Base-by-base conservation (phyloP, 148 eudicot genomes). In the Rhododendron ferrugineum region DNA sequence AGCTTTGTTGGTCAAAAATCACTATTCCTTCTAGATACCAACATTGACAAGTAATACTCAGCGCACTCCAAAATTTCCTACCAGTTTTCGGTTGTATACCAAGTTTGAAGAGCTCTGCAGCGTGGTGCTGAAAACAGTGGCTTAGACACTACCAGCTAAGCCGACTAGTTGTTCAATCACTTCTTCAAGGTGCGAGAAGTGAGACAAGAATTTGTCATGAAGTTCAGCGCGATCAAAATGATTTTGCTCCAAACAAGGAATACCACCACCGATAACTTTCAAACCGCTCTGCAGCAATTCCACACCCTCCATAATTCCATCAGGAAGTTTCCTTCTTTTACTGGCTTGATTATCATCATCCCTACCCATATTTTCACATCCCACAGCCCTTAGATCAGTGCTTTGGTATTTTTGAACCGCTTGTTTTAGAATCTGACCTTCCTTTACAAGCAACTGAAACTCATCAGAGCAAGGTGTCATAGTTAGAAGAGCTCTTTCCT, bases 251-350 rank as follows among this genome's bases (percentile, higher is more conserved):
- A 92, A 91, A 22, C 86, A 49, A 15, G 95, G 89, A 83, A 96
- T 90, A 73, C 93, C 93, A 84, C 93, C 94, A n/a, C 92, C 88
- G 49, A 96, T 91, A n/a, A 90, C 66, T 84, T 88, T 90, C 88
- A 96, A 87, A 50, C 99, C 99, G 85, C 89, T 92, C 88, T 92
- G 93, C 89, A 96, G 85, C 86, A 96, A 75, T 86, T 91, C 96
- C 80, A 96, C 90, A 82, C 98, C 99, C 77, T 87, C 84, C 42
- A 81, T 84, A 87, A 93, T 91, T 32, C 89, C 94, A 82, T 94
- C 95, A 16, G 93, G 95, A 90, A 92, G 86, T 81, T 94, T 96
- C 34, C 91, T 90, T 74, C 87, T 88, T 90, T 91, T 95, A 85
- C 87, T 92, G 44, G 90, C 81, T 62, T 66, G 85, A 37, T 86